Evolutionary conservation across 225 moss, liverwort and hornwort species (phyloP).

Genomic region (Sphagnum contortum): DNA sequence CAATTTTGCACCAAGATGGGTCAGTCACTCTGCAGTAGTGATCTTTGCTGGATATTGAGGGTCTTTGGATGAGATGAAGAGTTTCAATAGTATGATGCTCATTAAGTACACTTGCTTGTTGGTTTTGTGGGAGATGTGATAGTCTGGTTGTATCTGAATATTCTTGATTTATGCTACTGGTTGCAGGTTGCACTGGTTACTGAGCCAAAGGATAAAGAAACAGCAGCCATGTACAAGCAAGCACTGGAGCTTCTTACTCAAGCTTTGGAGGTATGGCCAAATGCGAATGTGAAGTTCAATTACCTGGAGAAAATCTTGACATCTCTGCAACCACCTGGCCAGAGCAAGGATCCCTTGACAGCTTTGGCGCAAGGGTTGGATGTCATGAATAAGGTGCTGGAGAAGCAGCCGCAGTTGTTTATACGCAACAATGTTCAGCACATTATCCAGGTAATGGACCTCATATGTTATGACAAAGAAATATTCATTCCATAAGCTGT

Average conservation of each 20-base stretch:
- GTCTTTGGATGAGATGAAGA: too few relatives aligned
- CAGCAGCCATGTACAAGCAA: slow-evolving; percentile 85
- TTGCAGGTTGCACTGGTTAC: slow-evolving; percentile 90
- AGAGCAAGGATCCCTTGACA: slow-evolving; percentile 88
- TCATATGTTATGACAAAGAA: too few relatives aligned
- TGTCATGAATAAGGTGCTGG: slow-evolving; percentile 90
- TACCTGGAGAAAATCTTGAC: slow-evolving; percentile 90
- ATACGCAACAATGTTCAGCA: slow-evolving; percentile 96
- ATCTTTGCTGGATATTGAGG: too few relatives aligned
- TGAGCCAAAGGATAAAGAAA: slow-evolving; percentile 95
- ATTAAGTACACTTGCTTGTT: too few relatives aligned
- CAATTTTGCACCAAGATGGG: too few relatives aligned
- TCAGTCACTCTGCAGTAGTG: too few relatives aligned
- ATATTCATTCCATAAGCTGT: too few relatives aligned
- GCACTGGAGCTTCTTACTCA: slow-evolving; percentile 85
- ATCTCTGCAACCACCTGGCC: slow-evolving; percentile 61
- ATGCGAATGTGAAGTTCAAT: slow-evolving; percentile 98
- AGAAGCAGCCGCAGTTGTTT: slow-evolving; percentile 93
- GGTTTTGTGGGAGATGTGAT: too few relatives aligned
- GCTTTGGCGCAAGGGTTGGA: slow-evolving; percentile 94
- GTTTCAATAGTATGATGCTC: too few relatives aligned
- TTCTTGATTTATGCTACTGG: too few relatives aligned
- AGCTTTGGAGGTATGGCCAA: slow-evolving; percentile 96
- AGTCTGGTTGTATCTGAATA: too few relatives aligned
- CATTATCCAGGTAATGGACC: slow-evolving; percentile 69